A percentile compares a stretch with the other conserved stretches of the same genome.
These are phyloP conservation scores for Leptographium galeiforme DNA, from an alignment of 2,329 filamentous ascomycete species.

Conservation along the genomic window DNA sequence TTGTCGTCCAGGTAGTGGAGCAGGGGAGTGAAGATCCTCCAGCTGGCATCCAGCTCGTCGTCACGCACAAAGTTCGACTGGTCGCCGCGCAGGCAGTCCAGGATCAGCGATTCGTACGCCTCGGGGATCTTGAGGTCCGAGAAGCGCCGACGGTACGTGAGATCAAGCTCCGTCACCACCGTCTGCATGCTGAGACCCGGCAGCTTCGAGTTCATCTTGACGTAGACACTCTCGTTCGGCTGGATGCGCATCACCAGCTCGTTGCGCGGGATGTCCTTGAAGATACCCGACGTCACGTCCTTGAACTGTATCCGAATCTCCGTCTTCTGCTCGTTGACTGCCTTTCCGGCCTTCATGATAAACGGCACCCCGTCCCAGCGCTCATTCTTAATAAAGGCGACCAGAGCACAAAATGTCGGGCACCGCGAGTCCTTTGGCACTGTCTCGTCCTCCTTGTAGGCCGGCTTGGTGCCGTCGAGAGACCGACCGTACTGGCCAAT, in stretches of 20 bases:
- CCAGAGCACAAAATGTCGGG: conserved; percentile 94
- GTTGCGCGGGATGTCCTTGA: conserved; percentile 98
- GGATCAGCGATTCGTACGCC: conserved; percentile 93
- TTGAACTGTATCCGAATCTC: conserved; percentile 99
- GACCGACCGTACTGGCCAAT: conserved; percentile 98
- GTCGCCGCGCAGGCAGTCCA: conserved; percentile 95
- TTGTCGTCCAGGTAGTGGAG: conserved; percentile 98
- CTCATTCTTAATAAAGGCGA: conserved; percentile 99
- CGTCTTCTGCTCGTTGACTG: conserved; percentile 98
- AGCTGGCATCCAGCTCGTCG: conserved; percentile 91
- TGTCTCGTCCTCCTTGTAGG: conserved; percentile 97
- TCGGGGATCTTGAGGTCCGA: conserved; percentile 99
- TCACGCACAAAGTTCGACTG: conserved; percentile 99
- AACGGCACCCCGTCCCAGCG: conserved; percentile 98
- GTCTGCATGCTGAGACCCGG: conserved; percentile 99
- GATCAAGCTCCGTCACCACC: conserved; percentile 92
- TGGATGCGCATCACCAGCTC: conserved; percentile 98
- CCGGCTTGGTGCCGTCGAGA: conserved; percentile 87
- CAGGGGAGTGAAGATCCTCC: conserved; percentile 96
- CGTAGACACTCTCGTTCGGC: conserved; percentile 98
- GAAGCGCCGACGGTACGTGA: conserved; percentile 96
- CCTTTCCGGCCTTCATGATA: conserved; percentile 98
- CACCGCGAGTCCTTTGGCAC: conserved; percentile 95
- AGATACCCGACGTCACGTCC: conserved; percentile 97
- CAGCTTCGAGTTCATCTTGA: conserved; percentile 99